Percentiles rank a stretch among this genome's conserved stretches.
Evolutionary conservation across 1,284 basidiomycete genomes (phyloP).

Genomic region (Marasmius fiardii): DNA sequence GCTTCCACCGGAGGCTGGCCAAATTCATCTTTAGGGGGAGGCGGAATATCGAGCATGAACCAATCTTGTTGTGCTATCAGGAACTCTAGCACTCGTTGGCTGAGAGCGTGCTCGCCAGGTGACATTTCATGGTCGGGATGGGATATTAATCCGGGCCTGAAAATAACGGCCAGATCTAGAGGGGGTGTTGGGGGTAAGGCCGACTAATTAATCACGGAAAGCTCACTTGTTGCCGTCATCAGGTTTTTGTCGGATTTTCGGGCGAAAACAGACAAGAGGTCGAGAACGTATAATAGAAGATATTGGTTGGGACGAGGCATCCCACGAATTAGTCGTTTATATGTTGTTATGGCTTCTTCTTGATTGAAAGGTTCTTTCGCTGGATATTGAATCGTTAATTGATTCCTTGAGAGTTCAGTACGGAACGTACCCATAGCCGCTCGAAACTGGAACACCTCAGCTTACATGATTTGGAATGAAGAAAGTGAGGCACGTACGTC

Average conservation of each 20-base stretch:
- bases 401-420: neutral
- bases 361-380: constrained; percentile 64
- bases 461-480: constrained; percentile 15
- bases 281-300: constrained; percentile 93
- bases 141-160: constrained; percentile 89
- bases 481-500: constrained; percentile 50
- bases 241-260: constrained; percentile 89
- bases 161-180: constrained; percentile 89
- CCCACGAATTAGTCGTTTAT: constrained; percentile 81
- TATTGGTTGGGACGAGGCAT: constrained; percentile 92
- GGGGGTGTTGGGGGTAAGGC: neutral
- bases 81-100: constrained; percentile 91
- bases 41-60: constrained; percentile 81
- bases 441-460: constrained; percentile 60
- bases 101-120: constrained; percentile 81
- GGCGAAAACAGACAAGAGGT: constrained; percentile 93
- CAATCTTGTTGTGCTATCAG: constrained; percentile 87
- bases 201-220: constrained; percentile 5
- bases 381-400: constrained; percentile 24
- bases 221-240: constrained; percentile 92
- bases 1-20: constrained; percentile 19
- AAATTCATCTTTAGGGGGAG: constrained; percentile 45
- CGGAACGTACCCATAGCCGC: constrained; percentile 63
- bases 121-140: constrained; percentile 83
- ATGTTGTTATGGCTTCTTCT: constrained; percentile 70